These are phyloP conservation scores for Euptelea pleiosperma DNA, from an alignment of 164 flowering plant species.

Conservation along the genomic window DNA sequence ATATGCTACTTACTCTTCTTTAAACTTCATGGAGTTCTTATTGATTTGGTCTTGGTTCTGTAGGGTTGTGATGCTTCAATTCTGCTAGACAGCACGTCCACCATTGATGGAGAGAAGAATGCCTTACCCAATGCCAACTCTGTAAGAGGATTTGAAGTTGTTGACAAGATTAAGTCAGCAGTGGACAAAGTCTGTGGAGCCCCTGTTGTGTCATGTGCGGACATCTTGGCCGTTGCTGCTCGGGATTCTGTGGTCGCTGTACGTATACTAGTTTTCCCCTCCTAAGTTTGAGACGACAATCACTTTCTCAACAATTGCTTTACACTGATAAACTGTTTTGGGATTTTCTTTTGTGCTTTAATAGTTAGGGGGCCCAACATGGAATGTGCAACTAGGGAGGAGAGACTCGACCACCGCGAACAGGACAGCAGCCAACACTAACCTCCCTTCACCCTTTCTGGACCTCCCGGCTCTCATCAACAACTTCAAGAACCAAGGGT, in stretches of 20 bases:
- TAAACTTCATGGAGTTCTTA: too few relatives aligned
- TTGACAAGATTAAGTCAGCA: constrained; percentile 25
- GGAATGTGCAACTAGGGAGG: constrained; percentile 38
- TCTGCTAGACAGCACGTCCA: too few relatives aligned
- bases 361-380: constrained; percentile 36
- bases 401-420: constrained; percentile 40
- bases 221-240: constrained; percentile 39
- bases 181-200: constrained; percentile 24
- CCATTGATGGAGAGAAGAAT: too few relatives aligned
- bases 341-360: not conserved
- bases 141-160: too few relatives aligned
- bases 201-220: constrained; percentile 37
- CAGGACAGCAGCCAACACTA: not conserved
- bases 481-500: too few relatives aligned
- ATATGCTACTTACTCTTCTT: too few relatives aligned
- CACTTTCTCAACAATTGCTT: not conserved
- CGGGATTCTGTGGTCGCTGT: too few relatives aligned
- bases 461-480: too few relatives aligned
- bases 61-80: too few relatives aligned
- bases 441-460: too few relatives aligned
- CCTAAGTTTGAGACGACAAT: not conserved
- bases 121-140: constrained; percentile 28
- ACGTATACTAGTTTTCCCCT: not conserved
- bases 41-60: too few relatives aligned
- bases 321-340: too few relatives aligned